Conservation (phyloP, 805 yeast genomes). For the Clavispora carvajalis region DNA sequence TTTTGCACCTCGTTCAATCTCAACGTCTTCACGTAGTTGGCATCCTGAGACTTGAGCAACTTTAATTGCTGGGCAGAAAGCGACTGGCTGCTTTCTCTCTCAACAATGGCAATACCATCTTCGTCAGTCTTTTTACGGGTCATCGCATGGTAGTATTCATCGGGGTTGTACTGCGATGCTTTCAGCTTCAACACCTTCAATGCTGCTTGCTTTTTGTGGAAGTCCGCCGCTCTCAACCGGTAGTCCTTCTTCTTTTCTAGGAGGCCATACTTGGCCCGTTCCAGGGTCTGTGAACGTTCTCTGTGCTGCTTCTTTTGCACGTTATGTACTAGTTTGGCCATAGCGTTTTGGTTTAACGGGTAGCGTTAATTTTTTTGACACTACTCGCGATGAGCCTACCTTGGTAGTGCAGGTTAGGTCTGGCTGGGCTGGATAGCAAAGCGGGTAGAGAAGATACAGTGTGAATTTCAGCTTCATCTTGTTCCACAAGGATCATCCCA, state of each 20-base stretch:
- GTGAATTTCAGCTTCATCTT: no score
- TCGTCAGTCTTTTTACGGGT: slow-evolving; percentile 60
- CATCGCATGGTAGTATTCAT: slow-evolving; percentile 97
- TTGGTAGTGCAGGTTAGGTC: not conserved
- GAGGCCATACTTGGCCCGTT: slow-evolving; percentile 71
- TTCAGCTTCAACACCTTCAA: slow-evolving; percentile 69
- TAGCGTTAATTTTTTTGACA: not conserved
- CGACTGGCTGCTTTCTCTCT: slow-evolving; percentile 52
- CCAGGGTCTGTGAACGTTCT: slow-evolving; percentile 83
- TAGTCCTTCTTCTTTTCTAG: slow-evolving; percentile 77
- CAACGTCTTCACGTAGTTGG: slow-evolving; percentile 75
- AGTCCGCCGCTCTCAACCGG: slow-evolving; percentile 48
- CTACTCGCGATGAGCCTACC: not conserved
- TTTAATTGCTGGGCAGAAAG: slow-evolving; percentile 72
- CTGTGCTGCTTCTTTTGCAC: slow-evolving; percentile 95
- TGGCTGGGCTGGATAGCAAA: no score
- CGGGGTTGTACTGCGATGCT: slow-evolving; percentile 76
- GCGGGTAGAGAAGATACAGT: no score
- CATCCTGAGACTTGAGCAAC: slow-evolving; percentile 85
- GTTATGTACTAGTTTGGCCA: slow-evolving; percentile 82
- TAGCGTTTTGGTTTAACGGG: slow-evolving; percentile 17
- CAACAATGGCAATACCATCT: slow-evolving; percentile 61
- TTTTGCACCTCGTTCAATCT: slow-evolving; percentile 63
- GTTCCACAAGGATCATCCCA: no score
- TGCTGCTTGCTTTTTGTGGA: slow-evolving; percentile 54